phyloP scores from a whole-genome alignment of 2,329 filamentous ascomycete species.

The Colletotrichum lentis region DNA sequence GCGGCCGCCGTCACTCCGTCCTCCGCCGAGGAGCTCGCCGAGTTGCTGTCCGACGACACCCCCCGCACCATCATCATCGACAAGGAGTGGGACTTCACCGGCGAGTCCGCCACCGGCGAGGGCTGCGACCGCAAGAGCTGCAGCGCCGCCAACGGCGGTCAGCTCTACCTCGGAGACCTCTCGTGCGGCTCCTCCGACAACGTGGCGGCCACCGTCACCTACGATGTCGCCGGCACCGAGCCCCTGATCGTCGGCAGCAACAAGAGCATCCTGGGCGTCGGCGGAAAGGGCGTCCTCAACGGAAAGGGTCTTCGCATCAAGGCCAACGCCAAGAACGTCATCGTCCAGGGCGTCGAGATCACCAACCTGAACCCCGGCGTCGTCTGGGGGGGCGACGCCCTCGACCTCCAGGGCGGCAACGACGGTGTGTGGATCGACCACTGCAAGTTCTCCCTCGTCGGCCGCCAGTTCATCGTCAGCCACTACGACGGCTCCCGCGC shows the following conservation, averaged over 20 bases:
- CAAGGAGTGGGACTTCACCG: constrained; percentile 44
- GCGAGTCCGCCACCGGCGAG: constrained; percentile 39
- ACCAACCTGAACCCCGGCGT: constrained; percentile 53
- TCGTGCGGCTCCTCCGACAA: constrained; percentile 36
- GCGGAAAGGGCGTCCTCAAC: constrained; percentile 43
- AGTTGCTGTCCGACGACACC: constrained; percentile 43
- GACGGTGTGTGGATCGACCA: constrained; percentile 49
- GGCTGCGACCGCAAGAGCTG: constrained; percentile 43
- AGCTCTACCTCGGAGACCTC: constrained; percentile 37
- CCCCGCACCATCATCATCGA: constrained; percentile 42
- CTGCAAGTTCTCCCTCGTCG: constrained; percentile 52
- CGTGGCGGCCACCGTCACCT: constrained; percentile 42
- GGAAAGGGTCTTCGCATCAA: constrained; percentile 56
- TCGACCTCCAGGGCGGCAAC: constrained; percentile 40
- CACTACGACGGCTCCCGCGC: constrained; percentile 47
- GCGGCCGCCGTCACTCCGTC: constrained; percentile 55
- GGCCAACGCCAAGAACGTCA: constrained; percentile 56
- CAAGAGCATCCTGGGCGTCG: constrained; percentile 43
- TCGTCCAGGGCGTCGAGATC: constrained; percentile 60
- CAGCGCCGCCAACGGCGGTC: constrained; percentile 41
- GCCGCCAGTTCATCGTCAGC: constrained; percentile 51
- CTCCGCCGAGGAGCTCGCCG: constrained; percentile 54
- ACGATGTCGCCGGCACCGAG: constrained; percentile 42
- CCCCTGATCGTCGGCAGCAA: constrained; percentile 43
- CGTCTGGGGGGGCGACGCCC: constrained; percentile 52